Conservation (phyloP, 495 filamentous ascomycete species). For the Peziza echinospora region DNA sequence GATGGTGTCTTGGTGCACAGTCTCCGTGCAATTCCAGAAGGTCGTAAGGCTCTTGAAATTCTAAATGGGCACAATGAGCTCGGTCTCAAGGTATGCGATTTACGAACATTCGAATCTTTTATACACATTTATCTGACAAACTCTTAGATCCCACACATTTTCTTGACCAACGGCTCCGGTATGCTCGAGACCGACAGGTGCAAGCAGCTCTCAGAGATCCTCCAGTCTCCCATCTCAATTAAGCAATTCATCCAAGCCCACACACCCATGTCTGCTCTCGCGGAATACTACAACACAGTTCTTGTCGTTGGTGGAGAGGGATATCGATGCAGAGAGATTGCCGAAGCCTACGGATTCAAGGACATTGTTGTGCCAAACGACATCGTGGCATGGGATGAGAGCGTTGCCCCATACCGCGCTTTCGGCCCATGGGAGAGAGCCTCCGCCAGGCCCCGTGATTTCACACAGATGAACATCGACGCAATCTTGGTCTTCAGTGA, state of each 20-base stretch:
- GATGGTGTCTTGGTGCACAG: slow-evolving; percentile 45
- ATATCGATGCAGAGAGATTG: slow-evolving; percentile 43
- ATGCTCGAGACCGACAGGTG: slow-evolving; percentile 37
- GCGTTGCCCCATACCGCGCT: slow-evolving; percentile 38
- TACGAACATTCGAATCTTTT: not conserved
- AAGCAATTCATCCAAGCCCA: slow-evolving; percentile 50
- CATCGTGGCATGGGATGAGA: slow-evolving; percentile 38
- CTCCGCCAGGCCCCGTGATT: slow-evolving; percentile 38
- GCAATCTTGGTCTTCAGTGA: slow-evolving; percentile 69
- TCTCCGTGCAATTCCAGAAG: slow-evolving; percentile 40
- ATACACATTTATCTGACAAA: not conserved
- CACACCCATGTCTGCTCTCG: slow-evolving; percentile 44
- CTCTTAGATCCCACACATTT: slow-evolving; percentile 40
- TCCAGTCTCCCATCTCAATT: slow-evolving; percentile 33
- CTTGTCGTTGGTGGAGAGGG: slow-evolving; percentile 45
- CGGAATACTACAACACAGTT: slow-evolving; percentile 43
- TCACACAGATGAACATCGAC: slow-evolving; percentile 48
- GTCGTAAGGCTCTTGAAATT: slow-evolving; percentile 35
- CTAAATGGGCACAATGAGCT: slow-evolving; percentile 46
- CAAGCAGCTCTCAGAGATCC: slow-evolving; percentile 35
- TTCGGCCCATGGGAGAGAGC: slow-evolving; percentile 37
- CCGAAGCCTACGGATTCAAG: slow-evolving; percentile 42
- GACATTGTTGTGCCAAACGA: slow-evolving; percentile 45
- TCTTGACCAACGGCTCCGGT: slow-evolving; percentile 45
- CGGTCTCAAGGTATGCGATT: slow-evolving; percentile 30